Base-by-base conservation (phyloP, 2,329 filamentous ascomycete genomes). In the Aspergillus sojae region DNA sequence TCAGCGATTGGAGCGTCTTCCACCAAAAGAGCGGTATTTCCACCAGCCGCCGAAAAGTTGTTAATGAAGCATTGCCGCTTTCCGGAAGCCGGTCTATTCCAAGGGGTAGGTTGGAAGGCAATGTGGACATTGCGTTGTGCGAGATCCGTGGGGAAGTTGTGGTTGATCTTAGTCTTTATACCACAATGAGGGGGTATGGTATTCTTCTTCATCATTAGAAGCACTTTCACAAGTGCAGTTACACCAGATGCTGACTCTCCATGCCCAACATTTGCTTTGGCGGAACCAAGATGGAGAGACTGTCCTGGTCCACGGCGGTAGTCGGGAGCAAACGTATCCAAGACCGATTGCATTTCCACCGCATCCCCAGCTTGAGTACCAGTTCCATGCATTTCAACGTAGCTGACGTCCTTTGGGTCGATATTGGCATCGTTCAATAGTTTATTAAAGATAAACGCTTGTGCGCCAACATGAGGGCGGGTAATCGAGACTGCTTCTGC, bases 331-430 rank as follows among this genome's bases (percentile, higher is more conserved):
- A 90, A 90, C 21, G 85, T 81, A 60, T 85, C 82, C 28, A 88
- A 87, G 57, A 96, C 90, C 0, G 90, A 93, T 1, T 87, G 83
- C 89, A 94, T 94, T 75, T 97, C 93, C 4, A 88, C 90, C 10
- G 88, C 89, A 72, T 96, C 93, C 2, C 67, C 93, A 36, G 91
- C 92, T 76, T 95, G 91, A 0, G 92, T 96, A 39, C 93, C 93
- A 2, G 93, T 96, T 19, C 91, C 93, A 76, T 96, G 92, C 89
- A 95, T 93, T 78, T 96, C 93, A 11, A 96, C 88, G 72, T 94
- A 96, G 77, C 88, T 88, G 57, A 96, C 85, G 67, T 94, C 90
- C 57, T 88, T 84, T 1, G 92, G 90, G 71, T 94, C 89, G 28
- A 95, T 85, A 63, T 89, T 89, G 50, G 91, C 91, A 86, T 56